A percentile compares a stretch with the other conserved stretches of the same genome.
Evolutionary conservation across 1,284 basidiomycete species (phyloP).

Genomic region (Microbotryum scabiosae): DNA sequence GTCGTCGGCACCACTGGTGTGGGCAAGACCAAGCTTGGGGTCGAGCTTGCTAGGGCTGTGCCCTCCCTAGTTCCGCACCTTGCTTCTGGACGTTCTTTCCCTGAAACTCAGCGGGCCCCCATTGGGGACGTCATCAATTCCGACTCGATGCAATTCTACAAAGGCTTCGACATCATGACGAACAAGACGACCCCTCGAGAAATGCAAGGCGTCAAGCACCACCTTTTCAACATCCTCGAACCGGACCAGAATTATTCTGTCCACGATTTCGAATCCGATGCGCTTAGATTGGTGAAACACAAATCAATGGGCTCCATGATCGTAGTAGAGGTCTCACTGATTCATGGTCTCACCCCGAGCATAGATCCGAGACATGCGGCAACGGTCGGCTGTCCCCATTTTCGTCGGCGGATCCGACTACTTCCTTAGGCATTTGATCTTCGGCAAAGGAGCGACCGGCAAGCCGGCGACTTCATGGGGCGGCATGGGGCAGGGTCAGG

Average conservation of each 20-base stretch:
- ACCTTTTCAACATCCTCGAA: constrained; percentile 74
- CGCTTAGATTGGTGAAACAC: constrained; percentile 24
- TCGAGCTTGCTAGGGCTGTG: constrained; percentile 63
- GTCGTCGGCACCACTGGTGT: constrained; percentile 93
- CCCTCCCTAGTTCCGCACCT: too few relatives aligned
- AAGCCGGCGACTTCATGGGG: too few relatives aligned
- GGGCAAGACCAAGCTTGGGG: constrained; percentile 85
- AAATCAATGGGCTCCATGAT: not conserved
- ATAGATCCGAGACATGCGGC: constrained; percentile 62
- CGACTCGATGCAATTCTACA: constrained; percentile 95
- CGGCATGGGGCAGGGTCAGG: too few relatives aligned
- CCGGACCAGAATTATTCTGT: constrained; percentile 73
- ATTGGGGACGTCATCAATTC: constrained; percentile 67
- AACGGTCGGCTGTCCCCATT: constrained; percentile 61
- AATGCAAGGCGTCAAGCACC: constrained; percentile 70
- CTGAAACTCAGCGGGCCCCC: constrained; percentile 39
- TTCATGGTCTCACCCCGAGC: constrained; percentile 46
- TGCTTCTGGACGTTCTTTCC: too few relatives aligned
- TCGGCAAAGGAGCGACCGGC: constrained; percentile 10
- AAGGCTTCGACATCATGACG: constrained; percentile 85
- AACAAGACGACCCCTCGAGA: constrained; percentile 79
- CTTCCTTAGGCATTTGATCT: constrained; percentile 79
- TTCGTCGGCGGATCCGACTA: constrained; percentile 92
- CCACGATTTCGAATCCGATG: constrained; percentile 37
- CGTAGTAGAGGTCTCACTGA: too few relatives aligned